Evolutionary conservation across 2,329 filamentous ascomycete species (phyloP).

Genomic region (Colletotrichum sojae): DNA sequence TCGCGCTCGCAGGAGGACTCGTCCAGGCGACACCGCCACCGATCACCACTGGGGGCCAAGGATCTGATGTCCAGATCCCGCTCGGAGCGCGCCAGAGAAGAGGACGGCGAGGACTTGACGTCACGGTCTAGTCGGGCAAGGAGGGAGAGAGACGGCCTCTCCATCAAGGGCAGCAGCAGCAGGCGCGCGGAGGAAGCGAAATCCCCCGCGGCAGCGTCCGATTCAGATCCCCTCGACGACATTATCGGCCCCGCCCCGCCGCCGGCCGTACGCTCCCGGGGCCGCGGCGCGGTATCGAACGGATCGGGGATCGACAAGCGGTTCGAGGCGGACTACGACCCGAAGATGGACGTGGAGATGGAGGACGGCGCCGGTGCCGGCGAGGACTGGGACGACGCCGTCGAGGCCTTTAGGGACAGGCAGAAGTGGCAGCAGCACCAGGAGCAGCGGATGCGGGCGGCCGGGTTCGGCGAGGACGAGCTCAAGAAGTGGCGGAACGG

Average conservation of each 20-base stretch:
- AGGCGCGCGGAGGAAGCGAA: slow-evolving; percentile 30
- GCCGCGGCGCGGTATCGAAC: slow-evolving; percentile 76
- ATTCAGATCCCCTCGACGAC: slow-evolving; percentile 81
- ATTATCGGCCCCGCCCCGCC: slow-evolving; percentile 82
- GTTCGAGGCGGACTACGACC: slow-evolving; percentile 78
- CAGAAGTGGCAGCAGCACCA: slow-evolving; percentile 83
- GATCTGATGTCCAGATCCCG: slow-evolving; percentile 26
- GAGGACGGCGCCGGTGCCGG: slow-evolving; percentile 66
- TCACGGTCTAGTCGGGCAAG: not conserved
- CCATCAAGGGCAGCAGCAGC: slow-evolving; percentile 26
- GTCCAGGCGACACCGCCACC: slow-evolving; percentile 50
- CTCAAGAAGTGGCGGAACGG: slow-evolving; percentile 78
- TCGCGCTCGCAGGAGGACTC: slow-evolving; percentile 51
- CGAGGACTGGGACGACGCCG: slow-evolving; percentile 81
- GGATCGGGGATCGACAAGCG: slow-evolving; percentile 82
- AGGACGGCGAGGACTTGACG: slow-evolving; percentile 27
- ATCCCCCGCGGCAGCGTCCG: slow-evolving; percentile 49
- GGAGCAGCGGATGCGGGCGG: slow-evolving; percentile 80
- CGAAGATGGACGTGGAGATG: slow-evolving; percentile 68
- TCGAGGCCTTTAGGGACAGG: slow-evolving; percentile 85
- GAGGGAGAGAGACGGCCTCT: slow-evolving; percentile 6
- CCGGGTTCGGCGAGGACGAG: slow-evolving; percentile 83
- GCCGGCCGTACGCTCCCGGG: slow-evolving; percentile 69
- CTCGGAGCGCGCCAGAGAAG: slow-evolving; percentile 32
- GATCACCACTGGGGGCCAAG: slow-evolving; percentile 43